phyloP scores from a whole-genome alignment of 805 yeast genomes.

The Starmerella bombicola region DNA sequence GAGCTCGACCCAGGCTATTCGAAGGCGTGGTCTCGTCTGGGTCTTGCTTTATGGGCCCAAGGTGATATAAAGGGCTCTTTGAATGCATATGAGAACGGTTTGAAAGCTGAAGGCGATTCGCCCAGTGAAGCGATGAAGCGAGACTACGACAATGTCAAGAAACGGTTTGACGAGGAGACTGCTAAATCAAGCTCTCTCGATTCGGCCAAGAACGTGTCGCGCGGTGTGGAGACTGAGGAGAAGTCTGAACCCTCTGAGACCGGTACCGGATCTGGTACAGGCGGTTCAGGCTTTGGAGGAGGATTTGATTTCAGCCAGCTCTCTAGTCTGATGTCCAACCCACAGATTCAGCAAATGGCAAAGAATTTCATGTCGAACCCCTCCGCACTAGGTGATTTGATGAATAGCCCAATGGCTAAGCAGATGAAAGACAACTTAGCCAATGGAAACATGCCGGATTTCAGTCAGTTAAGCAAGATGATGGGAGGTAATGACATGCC shows the following conservation, averaged over 20 bases:
- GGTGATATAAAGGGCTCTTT: conserved; percentile 85
- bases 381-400: conserved; percentile 52
- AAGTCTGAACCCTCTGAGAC: conserved; percentile 1
- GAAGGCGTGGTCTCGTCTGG: conserved; percentile 89
- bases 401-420: conserved; percentile 68
- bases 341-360: conserved; percentile 84
- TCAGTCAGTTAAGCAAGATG: conserved; percentile 39
- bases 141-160: conserved; percentile 89
- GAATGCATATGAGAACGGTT: conserved; percentile 79
- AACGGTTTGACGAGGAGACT: conserved; percentile 63
- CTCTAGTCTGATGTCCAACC: conserved; percentile 66
- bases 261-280: conserved; percentile 9
- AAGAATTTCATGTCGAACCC: conserved; percentile 82
- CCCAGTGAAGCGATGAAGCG: conserved; percentile 83
- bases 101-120: conserved; percentile 72
- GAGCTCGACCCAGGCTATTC: conserved; percentile 66
- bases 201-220: no score
- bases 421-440: conserved; percentile 75
- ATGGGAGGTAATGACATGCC: conserved; percentile 72
- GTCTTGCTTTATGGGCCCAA: conserved; percentile 84
- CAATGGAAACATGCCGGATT: conserved; percentile 41
- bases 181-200: conserved; percentile 13
- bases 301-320: conserved; percentile 47
- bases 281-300: conserved; percentile 55
- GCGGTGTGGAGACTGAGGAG: background rate